Evolutionary conservation across 192 early-diverging fungal species (phyloP).

Genomic region (Haplosporangium gracile): DNA sequence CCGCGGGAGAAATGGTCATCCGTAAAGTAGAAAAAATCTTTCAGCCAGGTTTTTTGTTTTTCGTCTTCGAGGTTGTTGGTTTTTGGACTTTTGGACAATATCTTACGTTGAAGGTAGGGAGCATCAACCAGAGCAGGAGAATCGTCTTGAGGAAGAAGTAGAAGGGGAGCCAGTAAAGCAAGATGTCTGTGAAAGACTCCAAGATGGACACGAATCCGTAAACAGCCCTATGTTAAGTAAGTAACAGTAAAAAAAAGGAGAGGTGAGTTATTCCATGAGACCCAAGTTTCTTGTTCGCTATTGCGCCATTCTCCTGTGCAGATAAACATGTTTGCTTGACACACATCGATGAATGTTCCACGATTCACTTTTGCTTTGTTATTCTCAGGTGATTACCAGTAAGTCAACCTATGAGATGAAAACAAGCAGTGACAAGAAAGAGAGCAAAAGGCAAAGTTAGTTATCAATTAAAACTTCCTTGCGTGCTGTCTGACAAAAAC

Average conservation of each 20-base stretch:
- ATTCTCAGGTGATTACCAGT: slow-evolving; percentile 69
- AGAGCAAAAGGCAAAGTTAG: neutral
- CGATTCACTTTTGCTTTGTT: neutral
- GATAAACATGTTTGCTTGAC: too few relatives aligned
- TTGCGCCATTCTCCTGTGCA: neutral
- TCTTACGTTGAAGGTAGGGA: slow-evolving; percentile 73
- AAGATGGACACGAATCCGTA: slow-evolving; percentile 87
- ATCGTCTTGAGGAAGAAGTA: slow-evolving; percentile 93
- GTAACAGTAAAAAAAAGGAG: neutral
- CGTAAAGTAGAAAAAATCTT: neutral
- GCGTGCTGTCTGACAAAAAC: too few relatives aligned
- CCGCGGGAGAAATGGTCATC: neutral
- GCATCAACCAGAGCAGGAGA: slow-evolving; percentile 86
- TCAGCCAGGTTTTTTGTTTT: neutral
- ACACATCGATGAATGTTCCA: too few relatives aligned
- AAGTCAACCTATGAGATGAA: slow-evolving; percentile 67
- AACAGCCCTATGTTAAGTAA: slow-evolving; percentile 67
- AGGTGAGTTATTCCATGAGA: neutral
- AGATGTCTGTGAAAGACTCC: slow-evolving; percentile 89
- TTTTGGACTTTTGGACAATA: neutral
- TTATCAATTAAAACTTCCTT: neutral
- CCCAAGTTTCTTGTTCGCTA: neutral
- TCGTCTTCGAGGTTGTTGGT: neutral
- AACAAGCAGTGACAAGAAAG: neutral
- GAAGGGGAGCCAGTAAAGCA: slow-evolving; percentile 95